phyloP scores from a whole-genome alignment of 2,329 filamentous ascomycete genomes.

The Alternaria burnsii region DNA sequence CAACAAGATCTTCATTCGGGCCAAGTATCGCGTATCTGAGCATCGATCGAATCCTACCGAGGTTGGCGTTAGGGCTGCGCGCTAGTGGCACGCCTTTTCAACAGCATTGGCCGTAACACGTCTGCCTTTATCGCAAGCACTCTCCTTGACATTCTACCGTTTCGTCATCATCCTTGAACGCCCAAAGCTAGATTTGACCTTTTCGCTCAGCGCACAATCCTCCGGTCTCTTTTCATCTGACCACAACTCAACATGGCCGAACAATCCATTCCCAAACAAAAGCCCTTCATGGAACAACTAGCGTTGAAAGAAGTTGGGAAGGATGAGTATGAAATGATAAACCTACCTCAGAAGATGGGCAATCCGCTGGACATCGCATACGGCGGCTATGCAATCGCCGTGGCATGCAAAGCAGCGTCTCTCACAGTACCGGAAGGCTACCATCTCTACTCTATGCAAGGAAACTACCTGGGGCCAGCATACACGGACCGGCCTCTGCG shows the following conservation, averaged over 20 bases:
- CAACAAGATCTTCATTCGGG: background rate
- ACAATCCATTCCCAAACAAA: background rate
- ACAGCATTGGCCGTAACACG: background rate
- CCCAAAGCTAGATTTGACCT: background rate
- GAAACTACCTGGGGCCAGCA: slow-evolving; percentile 59
- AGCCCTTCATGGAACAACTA: slow-evolving; percentile 26
- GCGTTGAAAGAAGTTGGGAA: slow-evolving; percentile 19
- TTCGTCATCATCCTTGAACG: background rate
- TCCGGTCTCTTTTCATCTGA: background rate
- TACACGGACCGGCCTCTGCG: slow-evolving; percentile 51
- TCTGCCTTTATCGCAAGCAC: background rate
- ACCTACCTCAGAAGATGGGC: slow-evolving; percentile 50
- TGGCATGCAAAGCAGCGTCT: slow-evolving; percentile 55
- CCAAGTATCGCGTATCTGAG: background rate
- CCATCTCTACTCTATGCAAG: slow-evolving; percentile 58
- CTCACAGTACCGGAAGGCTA: slow-evolving; percentile 50
- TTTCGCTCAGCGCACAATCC: background rate
- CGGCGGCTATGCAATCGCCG: slow-evolving; percentile 56
- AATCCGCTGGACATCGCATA: slow-evolving; percentile 53
- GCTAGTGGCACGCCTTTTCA: background rate
- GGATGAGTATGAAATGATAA: slow-evolving; percentile 26
- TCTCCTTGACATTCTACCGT: background rate
- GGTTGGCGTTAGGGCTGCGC: background rate
- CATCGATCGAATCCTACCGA: background rate
- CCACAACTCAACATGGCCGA: background rate